phyloP scores from a whole-genome alignment of 2,329 filamentous ascomycete genomes.

The Fusarium sp. region DNA sequence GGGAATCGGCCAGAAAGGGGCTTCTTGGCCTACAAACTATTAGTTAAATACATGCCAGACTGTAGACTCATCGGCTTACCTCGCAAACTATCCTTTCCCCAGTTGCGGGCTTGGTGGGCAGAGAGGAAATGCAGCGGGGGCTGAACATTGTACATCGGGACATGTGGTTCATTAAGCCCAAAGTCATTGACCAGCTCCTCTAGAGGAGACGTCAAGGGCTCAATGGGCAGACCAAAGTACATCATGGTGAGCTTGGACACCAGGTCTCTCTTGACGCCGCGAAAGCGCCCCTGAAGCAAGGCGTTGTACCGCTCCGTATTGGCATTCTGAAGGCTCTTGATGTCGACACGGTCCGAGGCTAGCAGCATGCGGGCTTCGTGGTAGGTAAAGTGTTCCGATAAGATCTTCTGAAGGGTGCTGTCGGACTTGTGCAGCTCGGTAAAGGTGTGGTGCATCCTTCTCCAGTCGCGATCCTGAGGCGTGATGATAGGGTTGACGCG shows the following conservation, averaged over 20 bases:
- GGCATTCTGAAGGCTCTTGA: constrained; percentile 48
- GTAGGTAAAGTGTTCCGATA: constrained; percentile 48
- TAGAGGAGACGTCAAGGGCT: constrained; percentile 47
- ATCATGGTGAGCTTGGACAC: constrained; percentile 59
- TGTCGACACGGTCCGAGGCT: constrained; percentile 40
- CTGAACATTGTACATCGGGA: constrained; percentile 26
- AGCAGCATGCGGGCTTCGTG: constrained; percentile 50
- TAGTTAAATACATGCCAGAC: background rate
- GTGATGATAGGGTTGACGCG: constrained; percentile 40
- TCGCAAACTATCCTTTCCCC: constrained; percentile 40
- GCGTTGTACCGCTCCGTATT: constrained; percentile 46
- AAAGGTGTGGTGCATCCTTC: constrained; percentile 48
- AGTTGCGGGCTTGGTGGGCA: constrained; percentile 46
- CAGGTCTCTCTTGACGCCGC: constrained; percentile 42
- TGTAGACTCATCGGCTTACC: constrained; percentile 16
- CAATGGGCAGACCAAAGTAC: constrained; percentile 60
- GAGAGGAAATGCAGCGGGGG: constrained; percentile 50
- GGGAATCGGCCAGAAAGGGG: constrained; percentile 5
- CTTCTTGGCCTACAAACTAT: constrained; percentile 22
- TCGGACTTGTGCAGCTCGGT: constrained; percentile 37
- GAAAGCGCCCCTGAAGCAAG: constrained; percentile 49
- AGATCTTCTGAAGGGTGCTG: constrained; percentile 46
- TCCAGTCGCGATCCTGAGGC: constrained; percentile 39
- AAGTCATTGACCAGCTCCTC: constrained; percentile 41
- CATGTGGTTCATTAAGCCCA: constrained; percentile 21